These are phyloP conservation scores for Amphibolis antarctica DNA, from an alignment of 106 monocot genomes.

Conservation along the genomic window DNA sequence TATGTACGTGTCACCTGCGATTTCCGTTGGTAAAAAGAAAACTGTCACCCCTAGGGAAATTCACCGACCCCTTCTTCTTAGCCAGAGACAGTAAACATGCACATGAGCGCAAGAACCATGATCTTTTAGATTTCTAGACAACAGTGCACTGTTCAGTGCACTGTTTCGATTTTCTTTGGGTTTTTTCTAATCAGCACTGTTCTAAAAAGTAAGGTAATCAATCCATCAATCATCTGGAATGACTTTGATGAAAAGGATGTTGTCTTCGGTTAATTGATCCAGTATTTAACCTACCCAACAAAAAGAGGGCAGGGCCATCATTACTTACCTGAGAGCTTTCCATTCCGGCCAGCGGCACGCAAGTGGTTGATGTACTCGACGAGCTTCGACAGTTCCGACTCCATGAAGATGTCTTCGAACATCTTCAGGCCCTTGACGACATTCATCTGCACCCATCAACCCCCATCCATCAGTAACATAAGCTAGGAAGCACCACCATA, in stretches of 20 bases:
- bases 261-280: not conserved
- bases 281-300: not conserved
- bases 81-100: too few species aligned
- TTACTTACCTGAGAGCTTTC: slow-evolving; percentile 70
- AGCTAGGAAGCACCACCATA: not conserved
- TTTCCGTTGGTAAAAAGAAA: not conserved
- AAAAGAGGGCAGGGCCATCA: not conserved
- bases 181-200: too few species aligned
- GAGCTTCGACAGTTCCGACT: slow-evolving; percentile 57
- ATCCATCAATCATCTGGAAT: too few species aligned
- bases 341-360: slow-evolving; percentile 60
- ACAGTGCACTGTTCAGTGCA: too few species aligned
- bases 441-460: slow-evolving; percentile 51
- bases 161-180: too few species aligned
- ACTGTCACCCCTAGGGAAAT: not conserved
- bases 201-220: too few species aligned
- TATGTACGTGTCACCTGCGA: slow-evolving; percentile 83
- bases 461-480: not conserved
- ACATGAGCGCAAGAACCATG: too few species aligned
- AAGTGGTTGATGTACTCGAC: slow-evolving; percentile 68
- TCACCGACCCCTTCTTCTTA: not conserved
- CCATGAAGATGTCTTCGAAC: slow-evolving; percentile 74
- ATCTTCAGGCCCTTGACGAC: slow-evolving; percentile 93
- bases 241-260: not conserved
- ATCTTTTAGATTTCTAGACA: too few species aligned